Evolutionary conservation across 805 yeast species (phyloP), one percentile per base, ranked within the genome.

Genomic region (Starmerella stigmatis): DNA sequence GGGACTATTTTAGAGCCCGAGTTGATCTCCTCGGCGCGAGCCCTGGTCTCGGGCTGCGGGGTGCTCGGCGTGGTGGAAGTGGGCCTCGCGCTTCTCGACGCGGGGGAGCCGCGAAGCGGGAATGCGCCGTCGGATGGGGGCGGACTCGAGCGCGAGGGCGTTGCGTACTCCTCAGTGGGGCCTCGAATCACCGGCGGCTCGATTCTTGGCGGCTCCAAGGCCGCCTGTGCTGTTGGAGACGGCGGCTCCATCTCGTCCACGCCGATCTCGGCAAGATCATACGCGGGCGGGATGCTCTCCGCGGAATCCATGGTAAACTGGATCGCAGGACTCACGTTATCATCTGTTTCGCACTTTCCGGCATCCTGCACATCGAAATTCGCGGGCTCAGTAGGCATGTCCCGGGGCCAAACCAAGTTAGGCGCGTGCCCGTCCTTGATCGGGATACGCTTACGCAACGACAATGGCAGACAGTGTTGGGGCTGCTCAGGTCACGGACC

Each of bases 21-120:
- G 35, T 49, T 45, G 19, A 57, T 35, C 41, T 57, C 59, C 28
- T 52, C 54, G 13, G 60, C 53, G 4, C 60, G 51, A 8, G 59
- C 54, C 3, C 60, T 48, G 9, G 40, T 34, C 27, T 50, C 49
- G 6, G 46, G 23, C 35, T 21, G 38, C 29, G 23, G 22, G 10
- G 32, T 8, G 25, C 17, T n/a, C 19, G 27, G 27, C 11, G 13
- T 28, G 22, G 21, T 16, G 12, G 26, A 4, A 3, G 22, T 20
- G 11, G 44, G 15, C 22, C 25, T 32, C 7, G 23, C 19, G 23
- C 21, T 20, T 28, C 16, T 32, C 12, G 39, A 3, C 10, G 32
- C 22, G 15, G 39, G 25, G 26, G 44, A 27, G 26, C 27, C 27
- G 17, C 26, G 29, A 15, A 19, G 7, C 13, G 28, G 35, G 13